Conservation (phyloP, 169 alveolate genomes). For the Besnoitia besnoiti region DNA sequence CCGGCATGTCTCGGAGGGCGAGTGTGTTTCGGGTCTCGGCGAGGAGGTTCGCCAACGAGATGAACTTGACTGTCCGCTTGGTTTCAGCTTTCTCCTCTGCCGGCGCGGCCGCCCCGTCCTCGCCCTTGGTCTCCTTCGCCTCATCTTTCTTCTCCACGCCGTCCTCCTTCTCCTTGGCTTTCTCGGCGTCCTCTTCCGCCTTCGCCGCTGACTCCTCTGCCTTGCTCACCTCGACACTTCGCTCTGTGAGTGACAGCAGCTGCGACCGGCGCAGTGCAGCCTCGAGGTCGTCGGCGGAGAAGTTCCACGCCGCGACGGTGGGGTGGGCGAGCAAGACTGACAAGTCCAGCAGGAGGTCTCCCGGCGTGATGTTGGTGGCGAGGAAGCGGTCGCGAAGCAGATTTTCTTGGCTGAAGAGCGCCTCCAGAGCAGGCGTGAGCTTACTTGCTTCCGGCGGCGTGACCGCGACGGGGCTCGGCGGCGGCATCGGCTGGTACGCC, state of each 20-base stretch:
- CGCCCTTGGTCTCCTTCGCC: background rate
- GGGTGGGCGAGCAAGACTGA: constrained; percentile 35
- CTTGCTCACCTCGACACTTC: background rate
- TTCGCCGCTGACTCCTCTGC: background rate
- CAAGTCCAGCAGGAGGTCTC: constrained; percentile 26
- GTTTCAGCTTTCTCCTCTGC: background rate
- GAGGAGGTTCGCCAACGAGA: background rate
- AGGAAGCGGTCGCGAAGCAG: constrained; percentile 30
- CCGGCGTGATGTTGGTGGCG: constrained; percentile 27
- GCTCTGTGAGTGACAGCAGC: background rate
- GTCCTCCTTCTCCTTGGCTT: constrained; percentile 17
- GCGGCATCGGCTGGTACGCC: background rate
- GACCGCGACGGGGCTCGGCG: background rate
- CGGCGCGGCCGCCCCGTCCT: background rate
- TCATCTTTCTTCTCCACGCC: background rate
- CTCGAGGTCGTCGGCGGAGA: constrained; percentile 9
- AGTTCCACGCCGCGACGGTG: constrained; percentile 3
- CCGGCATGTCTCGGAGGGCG: constrained; percentile 35
- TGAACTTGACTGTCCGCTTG: background rate
- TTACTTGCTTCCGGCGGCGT: background rate
- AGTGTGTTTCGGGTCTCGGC: constrained; percentile 33
- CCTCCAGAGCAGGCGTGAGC: constrained; percentile 18
- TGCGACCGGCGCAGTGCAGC: background rate
- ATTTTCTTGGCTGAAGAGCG: constrained; percentile 6
- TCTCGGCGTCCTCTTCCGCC: background rate